Evolutionary conservation across 2,329 filamentous ascomycete genomes (phyloP), one percentile per base, ranked within the genome.

Genomic region (Paecilomyces niveus): DNA sequence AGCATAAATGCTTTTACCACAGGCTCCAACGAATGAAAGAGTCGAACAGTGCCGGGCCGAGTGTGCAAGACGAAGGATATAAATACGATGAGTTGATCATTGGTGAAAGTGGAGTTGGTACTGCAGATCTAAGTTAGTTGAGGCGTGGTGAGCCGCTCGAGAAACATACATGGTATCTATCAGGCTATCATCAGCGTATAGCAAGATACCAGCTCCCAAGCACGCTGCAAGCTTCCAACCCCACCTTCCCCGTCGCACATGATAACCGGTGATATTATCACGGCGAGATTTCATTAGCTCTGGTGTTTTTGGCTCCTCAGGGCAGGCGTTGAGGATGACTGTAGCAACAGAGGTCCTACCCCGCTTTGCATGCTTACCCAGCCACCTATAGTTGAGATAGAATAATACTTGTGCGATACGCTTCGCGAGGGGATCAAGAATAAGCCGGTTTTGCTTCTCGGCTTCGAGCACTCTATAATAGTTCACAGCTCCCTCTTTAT

Each of bases 21-120:
- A n/a, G 57, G 50, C 53, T 61, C 59, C 54, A 61, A 56, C n/a
- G 26, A 18, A 26, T 32, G 55, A 50, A 61, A 59, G 22, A 61
- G n/a, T 49, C 54, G 59, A 59, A 61, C 32, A 35, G 54, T 61
- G n/a, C 61, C 59, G 51, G 61, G 59, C 18, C 57, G 55, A 58
- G 59, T 61, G 53, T 58, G 55, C 54, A 58, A 58, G 50, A 33
- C 24, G n/a, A 61, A 61, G 21, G 59, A 57, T 18, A 55, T 52
- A 39, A 62, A 57, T 31, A 26, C 60, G 56, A 58, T 31, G 13
- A 58, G 53, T 22, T 58, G 55, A 13, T 18, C 21, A 11, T 15
- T 22, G 32, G 35, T 56, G 52, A 58, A 58, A 21, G 49, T 21
- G 11, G 53, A 29, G 45, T 55, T 32, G 29, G 9, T 32, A 32